These are phyloP conservation scores for Dysphania ambrosioides DNA, from an alignment of 148 eudicot genomes.

Conservation along the genomic window DNA sequence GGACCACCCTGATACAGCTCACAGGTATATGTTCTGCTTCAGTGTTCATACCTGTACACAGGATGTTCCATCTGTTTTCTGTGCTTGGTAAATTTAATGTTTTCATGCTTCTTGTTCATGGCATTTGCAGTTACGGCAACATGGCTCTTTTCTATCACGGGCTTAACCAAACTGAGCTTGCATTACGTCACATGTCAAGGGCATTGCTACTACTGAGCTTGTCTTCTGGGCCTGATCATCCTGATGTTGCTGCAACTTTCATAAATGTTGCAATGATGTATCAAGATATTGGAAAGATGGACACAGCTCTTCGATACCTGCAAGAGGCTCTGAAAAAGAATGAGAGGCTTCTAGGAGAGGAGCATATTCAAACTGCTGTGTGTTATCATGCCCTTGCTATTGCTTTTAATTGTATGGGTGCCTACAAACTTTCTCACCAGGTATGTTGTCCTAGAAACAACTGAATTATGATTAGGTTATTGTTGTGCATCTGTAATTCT, in stretches of 20 bases:
- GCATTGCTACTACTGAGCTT: slow-evolving; percentile 80
- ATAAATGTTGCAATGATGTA: slow-evolving; percentile 99
- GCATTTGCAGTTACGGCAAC: slow-evolving; percentile 77
- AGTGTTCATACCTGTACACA: neutral
- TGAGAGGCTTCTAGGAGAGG: slow-evolving; percentile 86
- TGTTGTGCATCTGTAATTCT: neutral
- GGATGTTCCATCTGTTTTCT: neutral
- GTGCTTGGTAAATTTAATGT: neutral
- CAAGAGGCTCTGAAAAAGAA: slow-evolving; percentile 97
- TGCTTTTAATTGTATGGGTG: slow-evolving; percentile 93
- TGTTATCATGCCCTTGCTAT: slow-evolving; percentile 97
- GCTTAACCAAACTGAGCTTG: slow-evolving; percentile 91
- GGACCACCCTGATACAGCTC: slow-evolving; percentile 99
- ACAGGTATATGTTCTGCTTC: slow-evolving; percentile 50
- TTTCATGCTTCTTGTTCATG: neutral
- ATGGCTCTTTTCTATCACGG: slow-evolving; percentile 99
- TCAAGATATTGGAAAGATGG: slow-evolving; percentile 91
- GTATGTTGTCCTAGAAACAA: slow-evolving; percentile 29
- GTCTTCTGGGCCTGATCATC: slow-evolving; percentile 97
- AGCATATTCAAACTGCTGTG: slow-evolving; percentile 97
- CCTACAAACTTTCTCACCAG: slow-evolving; percentile 91
- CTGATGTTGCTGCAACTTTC: slow-evolving; percentile 95
- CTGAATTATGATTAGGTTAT: neutral
- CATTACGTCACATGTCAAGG: slow-evolving; percentile 88
- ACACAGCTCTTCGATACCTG: slow-evolving; percentile 87